Evolutionary conservation across 768 basidiomycete genomes (phyloP), one percentile per base, ranked within the genome.

Genomic region (Auricularia cornea): DNA sequence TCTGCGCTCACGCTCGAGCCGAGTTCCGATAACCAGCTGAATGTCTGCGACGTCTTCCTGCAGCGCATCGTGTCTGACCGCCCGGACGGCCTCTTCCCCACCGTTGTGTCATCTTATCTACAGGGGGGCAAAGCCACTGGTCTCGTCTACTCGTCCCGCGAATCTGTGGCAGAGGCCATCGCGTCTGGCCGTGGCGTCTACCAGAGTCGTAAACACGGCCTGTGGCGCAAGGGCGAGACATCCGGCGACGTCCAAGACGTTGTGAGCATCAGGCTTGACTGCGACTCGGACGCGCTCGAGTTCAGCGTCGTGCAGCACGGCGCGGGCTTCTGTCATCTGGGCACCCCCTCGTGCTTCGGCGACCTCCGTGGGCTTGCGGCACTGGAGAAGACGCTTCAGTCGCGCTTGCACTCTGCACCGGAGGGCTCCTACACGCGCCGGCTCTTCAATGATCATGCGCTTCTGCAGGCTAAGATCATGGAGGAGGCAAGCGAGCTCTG

Each of bases 401-500:
- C 87, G 2, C 84, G 97, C 48, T 77, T 90, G 54, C 75, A 77
- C 35, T 81, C 83, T 29, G 93, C 96, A 0, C 94, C 94, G 0
- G 87, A 87, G 67, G 94, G 94, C 4, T 94, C 92, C 1, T 99
- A 99, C 75, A 98, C 97, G 20, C 85, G 82, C 60, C 80, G 92
- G 61, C 77, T 99, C 30, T 97, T 98, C 75, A 79, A 82, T 51
- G 92, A 98, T 71, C 77, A 87, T 3, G 82, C 81, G 56, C 80
- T 99, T n/a, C 78, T 98, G 54, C 83, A 81, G 56, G 88, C 94
- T 60, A 99, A 99, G 80, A 94, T 99, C 67, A 92, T 90, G 87
- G 97, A 99, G 75, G 97, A 99, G 73, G 97, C 97, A 0, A 92
- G 96, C 69, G 97, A 99, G 74, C 82, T 99, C n/a, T 96, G 94